Evolutionary conservation across 169 alveolate genomes (phyloP).

Genomic region (Cryptosporidium sp.): DNA sequence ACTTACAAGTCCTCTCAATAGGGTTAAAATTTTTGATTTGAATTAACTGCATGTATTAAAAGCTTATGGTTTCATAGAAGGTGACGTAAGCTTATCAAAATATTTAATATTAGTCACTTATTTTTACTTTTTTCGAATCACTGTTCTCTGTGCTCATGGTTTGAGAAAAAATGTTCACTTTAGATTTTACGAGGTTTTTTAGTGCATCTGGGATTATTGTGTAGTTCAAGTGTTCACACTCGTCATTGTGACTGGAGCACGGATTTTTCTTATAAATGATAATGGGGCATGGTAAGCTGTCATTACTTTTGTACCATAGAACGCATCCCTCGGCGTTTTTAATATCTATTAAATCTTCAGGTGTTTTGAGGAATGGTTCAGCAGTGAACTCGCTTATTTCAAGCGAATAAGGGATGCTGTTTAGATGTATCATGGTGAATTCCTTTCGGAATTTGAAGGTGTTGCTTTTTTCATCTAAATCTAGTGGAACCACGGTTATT

Average conservation of each 20-base stretch:
- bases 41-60: neutral
- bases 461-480: neutral
- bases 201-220: neutral
- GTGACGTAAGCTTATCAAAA: neutral
- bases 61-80: neutral
- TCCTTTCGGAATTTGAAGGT: neutral
- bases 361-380: neutral
- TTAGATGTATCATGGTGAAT: neutral
- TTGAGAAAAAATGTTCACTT: neutral
- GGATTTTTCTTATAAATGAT: neutral
- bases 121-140: neutral
- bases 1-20: neutral
- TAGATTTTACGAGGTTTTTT: neutral
- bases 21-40: neutral
- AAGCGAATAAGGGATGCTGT: conserved; percentile 2
- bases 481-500: neutral
- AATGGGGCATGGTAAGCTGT: neutral
- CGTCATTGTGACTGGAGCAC: neutral
- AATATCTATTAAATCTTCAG: neutral
- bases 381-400: neutral
- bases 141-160: neutral
- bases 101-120: neutral
- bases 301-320: neutral
- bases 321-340: neutral
- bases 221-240: neutral